Conservation (phyloP, 345 rosid species). For the Ceriops zippeliana region DNA sequence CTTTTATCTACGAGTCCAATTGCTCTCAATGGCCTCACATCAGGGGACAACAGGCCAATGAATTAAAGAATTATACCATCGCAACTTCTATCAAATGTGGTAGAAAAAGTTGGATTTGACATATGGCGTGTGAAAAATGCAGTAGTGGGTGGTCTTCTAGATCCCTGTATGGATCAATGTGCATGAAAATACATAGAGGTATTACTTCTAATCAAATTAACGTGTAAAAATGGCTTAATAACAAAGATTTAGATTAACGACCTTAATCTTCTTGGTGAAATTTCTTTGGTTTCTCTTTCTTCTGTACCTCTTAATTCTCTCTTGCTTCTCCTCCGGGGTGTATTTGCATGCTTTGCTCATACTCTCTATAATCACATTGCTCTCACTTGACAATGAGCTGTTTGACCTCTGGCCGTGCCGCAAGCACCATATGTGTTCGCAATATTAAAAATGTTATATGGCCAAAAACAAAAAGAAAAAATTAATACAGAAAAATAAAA, state of each 20-base stretch:
- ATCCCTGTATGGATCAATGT: background rate
- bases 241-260: constrained; percentile 12
- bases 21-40: no score
- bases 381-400: constrained; percentile 68
- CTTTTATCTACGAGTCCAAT: no score
- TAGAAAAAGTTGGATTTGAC: constrained; percentile 26
- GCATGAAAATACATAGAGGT: background rate
- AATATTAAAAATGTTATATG: no score
- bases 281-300: constrained; percentile 78
- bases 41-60: background rate
- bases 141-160: no score
- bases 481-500: no score
- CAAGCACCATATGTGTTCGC: background rate
- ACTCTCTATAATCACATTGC: constrained; percentile 76
- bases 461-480: no score
- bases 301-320: constrained; percentile 77
- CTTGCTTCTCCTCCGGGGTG: constrained; percentile 85
- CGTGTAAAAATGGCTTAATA: background rate
- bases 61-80: constrained; percentile 6
- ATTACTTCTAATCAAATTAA: background rate
- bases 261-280: constrained; percentile 98
- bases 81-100: constrained; percentile 12
- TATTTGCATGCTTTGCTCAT: constrained; percentile 75
- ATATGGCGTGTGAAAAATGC: background rate
- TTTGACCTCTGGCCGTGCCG: constrained; percentile 42